These are phyloP conservation scores for Taphrina communis DNA, from an alignment of 1,139 yeast species.

Conservation along the genomic window DNA sequence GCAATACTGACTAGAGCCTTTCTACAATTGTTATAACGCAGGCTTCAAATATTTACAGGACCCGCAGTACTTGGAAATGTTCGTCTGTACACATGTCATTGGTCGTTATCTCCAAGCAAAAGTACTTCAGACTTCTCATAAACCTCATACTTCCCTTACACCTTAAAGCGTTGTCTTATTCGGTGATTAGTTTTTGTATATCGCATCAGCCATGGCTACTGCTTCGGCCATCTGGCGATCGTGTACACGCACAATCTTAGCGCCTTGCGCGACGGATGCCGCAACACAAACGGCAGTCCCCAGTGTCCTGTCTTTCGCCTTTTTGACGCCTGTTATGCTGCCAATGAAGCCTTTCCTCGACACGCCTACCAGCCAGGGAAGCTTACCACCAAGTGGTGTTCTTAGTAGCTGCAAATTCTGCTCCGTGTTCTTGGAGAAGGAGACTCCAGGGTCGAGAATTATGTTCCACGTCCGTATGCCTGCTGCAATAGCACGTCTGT, in stretches of 20 bases:
- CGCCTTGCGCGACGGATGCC: slow-evolving; percentile 73
- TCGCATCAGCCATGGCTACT: slow-evolving; percentile 73
- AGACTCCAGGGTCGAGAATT: slow-evolving; percentile 91
- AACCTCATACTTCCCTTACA: too few species aligned
- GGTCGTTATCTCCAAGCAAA: too few species aligned
- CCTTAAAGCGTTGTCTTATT: neutral
- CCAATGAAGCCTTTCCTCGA: slow-evolving; percentile 89
- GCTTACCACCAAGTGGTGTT: slow-evolving; percentile 52
- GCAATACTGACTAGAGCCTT: too few species aligned
- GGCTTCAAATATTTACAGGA: too few species aligned
- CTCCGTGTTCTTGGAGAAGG: slow-evolving; percentile 76
- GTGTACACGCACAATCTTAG: slow-evolving; percentile 88
- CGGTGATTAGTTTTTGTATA: slow-evolving; percentile 9
- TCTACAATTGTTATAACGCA: too few species aligned
- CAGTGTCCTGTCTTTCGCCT: slow-evolving; percentile 65
- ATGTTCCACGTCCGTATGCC: slow-evolving; percentile 91
- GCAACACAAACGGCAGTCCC: slow-evolving; percentile 81
- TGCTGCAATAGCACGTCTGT: slow-evolving; percentile 61
- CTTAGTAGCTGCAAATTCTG: slow-evolving; percentile 75
- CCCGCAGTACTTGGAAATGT: too few species aligned
- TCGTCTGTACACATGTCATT: too few species aligned
- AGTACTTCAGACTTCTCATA: too few species aligned
- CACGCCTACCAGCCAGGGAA: slow-evolving; percentile 79
- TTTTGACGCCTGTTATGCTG: slow-evolving; percentile 58
- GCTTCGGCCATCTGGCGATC: slow-evolving; percentile 73